Conservation (phyloP, 192 early-diverging fungal genomes). For the Coemansia sp. region DNA sequence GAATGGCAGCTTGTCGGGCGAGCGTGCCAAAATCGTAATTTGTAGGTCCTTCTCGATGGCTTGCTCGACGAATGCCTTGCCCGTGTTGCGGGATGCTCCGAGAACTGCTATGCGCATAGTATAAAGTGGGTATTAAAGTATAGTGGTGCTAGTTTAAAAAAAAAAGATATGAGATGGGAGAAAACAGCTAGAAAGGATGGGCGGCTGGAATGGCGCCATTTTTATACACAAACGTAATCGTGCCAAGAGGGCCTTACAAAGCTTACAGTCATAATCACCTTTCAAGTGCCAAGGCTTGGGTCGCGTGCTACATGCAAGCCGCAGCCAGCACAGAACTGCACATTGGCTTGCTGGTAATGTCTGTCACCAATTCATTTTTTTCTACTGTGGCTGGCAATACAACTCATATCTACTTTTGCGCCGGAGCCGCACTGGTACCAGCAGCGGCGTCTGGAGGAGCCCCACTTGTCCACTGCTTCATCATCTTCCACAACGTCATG, state of each 20-base stretch:
- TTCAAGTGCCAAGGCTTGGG: neutral
- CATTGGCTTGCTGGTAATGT: neutral
- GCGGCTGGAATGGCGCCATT: neutral
- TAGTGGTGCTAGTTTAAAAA: neutral
- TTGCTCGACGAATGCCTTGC: slow-evolving; percentile 42
- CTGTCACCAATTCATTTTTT: neutral
- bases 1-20: slow-evolving; percentile 47
- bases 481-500: slow-evolving; percentile 89
- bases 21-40: slow-evolving; percentile 41
- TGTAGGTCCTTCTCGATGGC: slow-evolving; percentile 26
- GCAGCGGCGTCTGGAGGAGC: slow-evolving; percentile 7
- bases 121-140: neutral
- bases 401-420: slow-evolving; percentile 7
- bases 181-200: neutral
- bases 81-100: slow-evolving; percentile 47
- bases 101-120: slow-evolving; percentile 39
- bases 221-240: neutral
- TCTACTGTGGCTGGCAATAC: neutral
- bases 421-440: slow-evolving; percentile 1
- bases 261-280: neutral
- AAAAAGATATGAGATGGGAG: neutral
- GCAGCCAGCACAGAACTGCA: neutral
- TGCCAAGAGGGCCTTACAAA: neutral
- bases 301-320: neutral
- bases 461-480: slow-evolving; percentile 50